phyloP scores from a whole-genome alignment of 257 asterid genomes.

The Solanum ossicruentum region DNA sequence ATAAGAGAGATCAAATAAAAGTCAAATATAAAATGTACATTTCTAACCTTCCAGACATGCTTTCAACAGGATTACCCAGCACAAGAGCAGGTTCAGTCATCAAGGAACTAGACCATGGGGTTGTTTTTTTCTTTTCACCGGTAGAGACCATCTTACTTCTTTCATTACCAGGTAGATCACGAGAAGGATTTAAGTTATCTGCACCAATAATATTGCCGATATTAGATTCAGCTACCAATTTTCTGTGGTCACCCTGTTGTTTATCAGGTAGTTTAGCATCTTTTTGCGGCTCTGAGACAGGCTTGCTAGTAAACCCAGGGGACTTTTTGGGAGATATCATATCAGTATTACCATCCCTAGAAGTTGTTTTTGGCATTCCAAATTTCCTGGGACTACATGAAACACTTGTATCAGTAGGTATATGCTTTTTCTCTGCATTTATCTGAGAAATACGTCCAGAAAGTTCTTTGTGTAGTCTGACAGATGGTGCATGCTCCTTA shows the following conservation, averaged over 20 bases:
- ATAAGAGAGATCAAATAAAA: background rate
- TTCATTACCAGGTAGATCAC: slow-evolving; percentile 32
- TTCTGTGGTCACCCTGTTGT: slow-evolving; percentile 31
- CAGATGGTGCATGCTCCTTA: slow-evolving; percentile 34
- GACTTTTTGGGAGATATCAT: slow-evolving; percentile 41
- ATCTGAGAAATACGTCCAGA: slow-evolving; percentile 26
- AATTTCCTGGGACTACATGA: slow-evolving; percentile 23
- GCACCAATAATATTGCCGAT: slow-evolving; percentile 18
- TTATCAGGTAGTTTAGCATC: slow-evolving; percentile 25
- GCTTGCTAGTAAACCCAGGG: slow-evolving; percentile 21
- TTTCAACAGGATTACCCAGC: slow-evolving; percentile 31
- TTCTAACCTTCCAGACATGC: slow-evolving; percentile 26
- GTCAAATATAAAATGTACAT: slow-evolving; percentile 30
- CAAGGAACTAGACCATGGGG: slow-evolving; percentile 31
- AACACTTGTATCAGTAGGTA: slow-evolving; percentile 17
- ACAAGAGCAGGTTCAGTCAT: slow-evolving; percentile 23
- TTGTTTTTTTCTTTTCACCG: slow-evolving; percentile 39
- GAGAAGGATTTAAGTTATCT: slow-evolving; percentile 19
- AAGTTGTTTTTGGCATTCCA: slow-evolving; percentile 21
- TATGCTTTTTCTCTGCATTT: slow-evolving; percentile 31
- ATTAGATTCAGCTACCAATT: slow-evolving; percentile 24
- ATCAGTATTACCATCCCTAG: slow-evolving; percentile 32
- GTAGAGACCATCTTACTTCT: slow-evolving; percentile 35
- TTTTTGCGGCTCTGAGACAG: slow-evolving; percentile 31
- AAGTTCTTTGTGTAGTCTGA: slow-evolving; percentile 20